phyloP scores from a whole-genome alignment of 495 filamentous ascomycete genomes.

The Xylaria curta region DNA sequence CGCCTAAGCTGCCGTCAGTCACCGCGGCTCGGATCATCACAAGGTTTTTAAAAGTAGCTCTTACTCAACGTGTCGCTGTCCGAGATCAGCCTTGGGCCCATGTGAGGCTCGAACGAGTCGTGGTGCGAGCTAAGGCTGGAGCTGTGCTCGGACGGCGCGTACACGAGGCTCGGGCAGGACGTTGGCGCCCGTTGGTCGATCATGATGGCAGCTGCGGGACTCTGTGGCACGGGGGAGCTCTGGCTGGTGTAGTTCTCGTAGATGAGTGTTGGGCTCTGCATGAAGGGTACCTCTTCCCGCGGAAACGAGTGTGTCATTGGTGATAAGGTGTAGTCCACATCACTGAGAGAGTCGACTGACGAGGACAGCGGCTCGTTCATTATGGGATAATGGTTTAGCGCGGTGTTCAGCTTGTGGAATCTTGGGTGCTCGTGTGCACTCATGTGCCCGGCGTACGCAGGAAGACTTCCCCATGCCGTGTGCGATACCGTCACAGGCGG shows the following conservation, averaged over 20 bases:
- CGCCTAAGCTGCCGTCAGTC: constrained; percentile 46
- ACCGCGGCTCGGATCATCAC: constrained; percentile 34
- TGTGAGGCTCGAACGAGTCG: constrained; percentile 52
- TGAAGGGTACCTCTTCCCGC: constrained; percentile 56
- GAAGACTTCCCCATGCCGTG: constrained; percentile 35
- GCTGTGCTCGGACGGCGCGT: constrained; percentile 54
- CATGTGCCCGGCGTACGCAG: constrained; percentile 37
- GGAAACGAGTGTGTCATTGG: constrained; percentile 57
- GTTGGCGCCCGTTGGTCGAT: constrained; percentile 57
- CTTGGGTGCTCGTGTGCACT: constrained; percentile 34
- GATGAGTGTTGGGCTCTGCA: constrained; percentile 58
- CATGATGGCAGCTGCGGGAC: constrained; percentile 58
- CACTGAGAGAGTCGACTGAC: constrained; percentile 59
- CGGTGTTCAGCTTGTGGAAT: constrained; percentile 38
- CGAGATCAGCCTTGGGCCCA: constrained; percentile 52
- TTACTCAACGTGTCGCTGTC: constrained; percentile 56
- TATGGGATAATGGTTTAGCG: constrained; percentile 38
- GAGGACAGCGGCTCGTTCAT: constrained; percentile 53
- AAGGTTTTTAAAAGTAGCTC: constrained; percentile 34
- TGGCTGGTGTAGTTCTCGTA: constrained; percentile 58
- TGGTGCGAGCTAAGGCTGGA: constrained; percentile 55
- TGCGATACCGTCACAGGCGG: constrained; percentile 39
- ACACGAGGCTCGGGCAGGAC: constrained; percentile 58
- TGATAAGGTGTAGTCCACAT: constrained; percentile 60
- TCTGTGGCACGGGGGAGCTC: constrained; percentile 55